Evolutionary conservation across 1,284 basidiomycete species (phyloP), one percentile per base, ranked within the genome.

Genomic region (Rhodotorula sp.): DNA sequence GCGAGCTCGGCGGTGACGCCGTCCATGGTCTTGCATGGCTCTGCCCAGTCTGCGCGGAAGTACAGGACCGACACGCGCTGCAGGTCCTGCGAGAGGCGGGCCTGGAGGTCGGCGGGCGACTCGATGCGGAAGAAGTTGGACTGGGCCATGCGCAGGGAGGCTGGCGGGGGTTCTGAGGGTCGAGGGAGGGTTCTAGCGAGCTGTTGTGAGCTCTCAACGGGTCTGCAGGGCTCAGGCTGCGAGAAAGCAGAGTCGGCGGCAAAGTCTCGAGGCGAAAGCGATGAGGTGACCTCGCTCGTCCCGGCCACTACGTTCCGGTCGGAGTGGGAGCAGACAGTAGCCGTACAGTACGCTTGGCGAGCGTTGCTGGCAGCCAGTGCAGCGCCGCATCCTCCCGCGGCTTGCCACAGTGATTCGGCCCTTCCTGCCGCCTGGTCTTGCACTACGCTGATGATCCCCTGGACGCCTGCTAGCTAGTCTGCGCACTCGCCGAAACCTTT

Each of bases 21-120:
- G 82, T 92, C 94, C 89, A 95, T 96, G 77, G 89, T 86, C 76
- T 86, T 85, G 84, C 93, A 97, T 53, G 93, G 92, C 74, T 88
- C 90, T 0, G 93, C 94, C 92, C 92, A 97, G 80, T 88, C 85
- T 68, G 94, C 91, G 90, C 93, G 94, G 82, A 97, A 97, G 83
- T 91, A 92, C 79, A 96, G 88, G 53, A 94, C 84, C 10, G 92
- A 93, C 41, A 95, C 86, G 48, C 90, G 85, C 41, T 86, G 83
- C 57, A 97, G 86, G 82, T 97, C 93, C 52, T 82, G 79, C 1
- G 88, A 89, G 61, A 97, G 87, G 13, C 92, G 81, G 21, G 83
- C 80, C 80, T 92, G 88, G 82, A 97, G 92, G 70, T 92, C 87
- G 21, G 86, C 82, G 0, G 91, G 82, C 9, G 90, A 90, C 42